Percentiles rank a stretch among this genome's conserved stretches.
Conservation (phyloP, 345 rosid species). For the Aegle marmelos region DNA sequence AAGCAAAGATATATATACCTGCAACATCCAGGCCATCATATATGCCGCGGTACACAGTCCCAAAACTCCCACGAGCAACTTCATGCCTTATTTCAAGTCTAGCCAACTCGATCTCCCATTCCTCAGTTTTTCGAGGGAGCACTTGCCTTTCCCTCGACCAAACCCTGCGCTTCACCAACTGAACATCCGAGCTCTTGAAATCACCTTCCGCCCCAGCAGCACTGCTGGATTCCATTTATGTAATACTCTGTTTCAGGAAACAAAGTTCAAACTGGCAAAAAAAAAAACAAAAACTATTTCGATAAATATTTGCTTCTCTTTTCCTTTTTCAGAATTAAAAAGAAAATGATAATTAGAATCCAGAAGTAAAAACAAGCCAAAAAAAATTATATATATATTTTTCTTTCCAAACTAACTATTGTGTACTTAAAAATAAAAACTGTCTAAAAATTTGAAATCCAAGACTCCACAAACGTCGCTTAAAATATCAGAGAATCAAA, state of each 20-base stretch:
- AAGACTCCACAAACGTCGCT: background rate
- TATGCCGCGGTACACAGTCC: slow-evolving; percentile 67
- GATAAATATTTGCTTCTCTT: too few relatives aligned
- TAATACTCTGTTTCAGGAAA: background rate
- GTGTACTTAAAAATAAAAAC: background rate
- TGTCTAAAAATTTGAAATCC: background rate
- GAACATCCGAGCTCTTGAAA: slow-evolving; percentile 77
- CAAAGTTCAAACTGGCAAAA: background rate
- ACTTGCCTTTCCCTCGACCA: slow-evolving; percentile 48
- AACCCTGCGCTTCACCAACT: slow-evolving; percentile 75
- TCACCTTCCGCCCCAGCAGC: slow-evolving; percentile 29
- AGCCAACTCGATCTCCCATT: slow-evolving; percentile 79
- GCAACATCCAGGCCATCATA: slow-evolving; percentile 80
- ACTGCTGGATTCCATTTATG: slow-evolving; percentile 5
- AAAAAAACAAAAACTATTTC: background rate
- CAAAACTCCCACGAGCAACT: slow-evolving; percentile 72
- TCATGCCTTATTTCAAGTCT: slow-evolving; percentile 60
- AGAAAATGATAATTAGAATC: background rate
- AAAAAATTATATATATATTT: too few relatives aligned
- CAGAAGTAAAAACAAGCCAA: background rate
- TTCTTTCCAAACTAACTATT: background rate
- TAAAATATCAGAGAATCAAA: background rate
- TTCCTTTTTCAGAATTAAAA: background rate
- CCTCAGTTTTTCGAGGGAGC: slow-evolving; percentile 47
- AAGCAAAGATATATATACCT: slow-evolving; percentile 31